Conservation (phyloP, 805 yeast genomes). For the Saccharomycopsis guyanensis region DNA sequence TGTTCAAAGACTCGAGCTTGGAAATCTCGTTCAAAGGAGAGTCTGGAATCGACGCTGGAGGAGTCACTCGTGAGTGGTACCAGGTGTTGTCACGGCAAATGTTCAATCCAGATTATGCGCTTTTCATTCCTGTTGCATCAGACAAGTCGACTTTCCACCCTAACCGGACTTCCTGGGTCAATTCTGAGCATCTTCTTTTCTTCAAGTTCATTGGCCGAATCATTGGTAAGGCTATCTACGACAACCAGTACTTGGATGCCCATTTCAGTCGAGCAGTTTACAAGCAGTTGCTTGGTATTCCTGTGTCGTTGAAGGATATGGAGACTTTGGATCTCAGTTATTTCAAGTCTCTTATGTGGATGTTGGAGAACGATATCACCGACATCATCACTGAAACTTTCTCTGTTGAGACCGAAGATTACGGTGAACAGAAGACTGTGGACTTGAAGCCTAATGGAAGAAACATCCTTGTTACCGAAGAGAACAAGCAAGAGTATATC, state of each 20-base stretch:
- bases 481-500: conserved; percentile 86
- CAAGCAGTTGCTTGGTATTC: conserved; percentile 70
- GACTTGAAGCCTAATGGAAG: conserved; percentile 81
- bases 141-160: conserved; percentile 95
- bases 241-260: conserved; percentile 79
- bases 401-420: conserved; percentile 87
- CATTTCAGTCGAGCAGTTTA: conserved; percentile 94
- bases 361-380: conserved; percentile 86
- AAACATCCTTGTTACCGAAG: conserved; percentile 80
- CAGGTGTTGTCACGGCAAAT: conserved; percentile 90
- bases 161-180: conserved; percentile 82
- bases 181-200: conserved; percentile 87
- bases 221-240: conserved; percentile 90
- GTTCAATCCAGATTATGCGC: conserved; percentile 92
- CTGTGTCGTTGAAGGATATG: conserved; percentile 86
- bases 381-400: conserved; percentile 93
- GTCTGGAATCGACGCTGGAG: conserved; percentile 97
- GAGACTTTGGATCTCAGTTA: conserved; percentile 98
- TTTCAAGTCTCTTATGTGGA: conserved; percentile 92
- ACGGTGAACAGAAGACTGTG: conserved; percentile 78
- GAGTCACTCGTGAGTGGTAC: conserved; percentile 95
- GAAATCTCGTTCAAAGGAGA: conserved; percentile 87
- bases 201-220: conserved; percentile 92
- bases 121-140: conserved; percentile 84
- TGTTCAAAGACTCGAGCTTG: conserved; percentile 62